Base-by-base conservation (phyloP, 768 basidiomycete genomes). In the Tylopilus vinaceipallidus region DNA sequence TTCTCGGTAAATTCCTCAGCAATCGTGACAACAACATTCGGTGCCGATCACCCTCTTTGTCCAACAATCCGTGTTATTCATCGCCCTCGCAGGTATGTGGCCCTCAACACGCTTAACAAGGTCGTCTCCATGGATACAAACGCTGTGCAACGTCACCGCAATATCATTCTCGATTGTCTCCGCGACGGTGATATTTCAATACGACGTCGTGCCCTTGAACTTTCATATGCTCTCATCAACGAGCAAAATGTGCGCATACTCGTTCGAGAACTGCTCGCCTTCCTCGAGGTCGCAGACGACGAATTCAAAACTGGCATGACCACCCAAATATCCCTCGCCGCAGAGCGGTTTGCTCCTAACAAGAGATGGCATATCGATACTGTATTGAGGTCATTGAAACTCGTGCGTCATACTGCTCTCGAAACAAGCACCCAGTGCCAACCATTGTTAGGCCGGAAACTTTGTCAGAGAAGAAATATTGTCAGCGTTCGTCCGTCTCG, bases 281-380 rank as follows among this genome's bases (percentile, higher is more conserved):
- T 98, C 82, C 80, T 99, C 14, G 95, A 98, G 61, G 91, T 98
- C 17, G 95, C 97, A 26, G 97, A 98, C 63, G 95, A 98, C 54
- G 97, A 99, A 66, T 99, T 99, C 76, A 99, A 99, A 72, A 81
- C 92, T 13, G 89, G 92, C 1, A 88, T 99, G 84, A 99, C 97
- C 0, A 98, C 95, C 0, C 95, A 99, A 68, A 94, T 99, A 41
- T 91, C 87, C 46, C 74, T 98, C 22, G 95, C 94, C 2, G 97
- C 97, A 0, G 97, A 99, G 69, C 78, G 94, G 38, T 98, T 91
- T 64, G 95, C 95, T 1, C 97, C 97, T 0, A 98, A 95, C 69
- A 95, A 95, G 70, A 79, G 97, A 55, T 99, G 95, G 95, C 97
- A 99, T 66, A 99, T 99, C 45, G 97, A 98, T 67, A 98, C 97